A percentile compares a stretch with the other conserved stretches of the same genome.
Evolutionary conservation across 495 filamentous ascomycete genomes (phyloP).

Genomic region (Xylona heveae): DNA sequence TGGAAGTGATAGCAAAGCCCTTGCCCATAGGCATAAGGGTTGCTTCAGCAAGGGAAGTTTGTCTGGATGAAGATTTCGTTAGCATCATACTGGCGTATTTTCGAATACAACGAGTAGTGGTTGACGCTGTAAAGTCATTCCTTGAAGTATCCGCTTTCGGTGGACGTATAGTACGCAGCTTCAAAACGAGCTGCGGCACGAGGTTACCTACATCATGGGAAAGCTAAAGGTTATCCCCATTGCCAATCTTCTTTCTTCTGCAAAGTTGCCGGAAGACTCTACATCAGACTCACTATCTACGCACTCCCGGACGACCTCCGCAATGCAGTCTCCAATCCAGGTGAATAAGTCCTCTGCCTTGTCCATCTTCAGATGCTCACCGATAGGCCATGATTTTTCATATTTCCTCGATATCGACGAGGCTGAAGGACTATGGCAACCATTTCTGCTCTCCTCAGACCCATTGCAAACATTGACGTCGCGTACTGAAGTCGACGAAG

Average conservation of each 20-base stretch:
- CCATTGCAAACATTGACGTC: slow-evolving; percentile 7
- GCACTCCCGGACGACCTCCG: slow-evolving; percentile 41
- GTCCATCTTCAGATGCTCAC: slow-evolving; percentile 56
- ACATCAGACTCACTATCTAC: slow-evolving; percentile 20
- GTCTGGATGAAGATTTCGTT: slow-evolving; percentile 22
- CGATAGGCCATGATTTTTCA: slow-evolving; percentile 59
- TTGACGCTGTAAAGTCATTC: too few species aligned
- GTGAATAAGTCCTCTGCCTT: slow-evolving; percentile 53
- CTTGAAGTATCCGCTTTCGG: too few species aligned
- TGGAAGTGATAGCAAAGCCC: slow-evolving; percentile 56
- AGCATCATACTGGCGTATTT: too few species aligned
- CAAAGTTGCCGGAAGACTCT: slow-evolving; percentile 19
- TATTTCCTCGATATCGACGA: slow-evolving; percentile 35
- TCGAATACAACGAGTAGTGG: neutral
- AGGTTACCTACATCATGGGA: slow-evolving; percentile 59
- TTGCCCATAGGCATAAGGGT: slow-evolving; percentile 77
- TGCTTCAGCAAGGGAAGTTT: slow-evolving; percentile 52
- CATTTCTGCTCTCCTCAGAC: too few species aligned
- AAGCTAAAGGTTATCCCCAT: slow-evolving; percentile 79
- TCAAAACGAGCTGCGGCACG: too few species aligned
- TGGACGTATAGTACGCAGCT: too few species aligned
- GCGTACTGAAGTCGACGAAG: slow-evolving; percentile 2
- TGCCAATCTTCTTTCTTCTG: slow-evolving; percentile 37
- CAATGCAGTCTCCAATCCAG: slow-evolving; percentile 64
- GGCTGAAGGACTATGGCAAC: too few species aligned